phyloP scores from a whole-genome alignment of 768 basidiomycete genomes.

The Cystofilobasidium bisporidii region DNA sequence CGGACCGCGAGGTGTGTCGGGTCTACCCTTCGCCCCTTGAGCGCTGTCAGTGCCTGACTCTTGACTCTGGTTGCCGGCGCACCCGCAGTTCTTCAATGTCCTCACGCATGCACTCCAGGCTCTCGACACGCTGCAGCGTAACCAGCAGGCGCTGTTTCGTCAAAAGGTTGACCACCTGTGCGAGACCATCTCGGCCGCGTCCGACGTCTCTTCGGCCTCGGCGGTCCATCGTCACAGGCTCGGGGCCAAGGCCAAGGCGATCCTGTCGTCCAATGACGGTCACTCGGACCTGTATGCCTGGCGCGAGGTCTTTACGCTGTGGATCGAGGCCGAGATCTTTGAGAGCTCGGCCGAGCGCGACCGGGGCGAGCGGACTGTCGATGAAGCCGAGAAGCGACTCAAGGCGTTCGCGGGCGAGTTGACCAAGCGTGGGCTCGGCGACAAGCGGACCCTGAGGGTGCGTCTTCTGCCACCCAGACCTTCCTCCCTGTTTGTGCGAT shows the following conservation, averaged over 20 bases:
- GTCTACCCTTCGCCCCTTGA: background rate
- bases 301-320: slow-evolving; percentile 81
- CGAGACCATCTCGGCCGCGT: slow-evolving; percentile 34
- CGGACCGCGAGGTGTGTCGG: slow-evolving; percentile 21
- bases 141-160: slow-evolving; percentile 50
- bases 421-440: slow-evolving; percentile 50
- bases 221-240: background rate
- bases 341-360: slow-evolving; percentile 58
- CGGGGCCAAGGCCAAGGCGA: slow-evolving; percentile 16
- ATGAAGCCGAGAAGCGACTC: slow-evolving; percentile 61
- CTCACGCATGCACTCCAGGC: slow-evolving; percentile 51
- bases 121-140: slow-evolving; percentile 45
- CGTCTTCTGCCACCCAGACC: too few species aligned
- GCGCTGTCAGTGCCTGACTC: background rate
- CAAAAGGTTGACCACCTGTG: slow-evolving; percentile 47
- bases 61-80: background rate
- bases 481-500: too few species aligned
- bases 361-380: slow-evolving; percentile 54
- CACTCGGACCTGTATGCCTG: slow-evolving; percentile 69
- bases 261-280: slow-evolving; percentile 4
- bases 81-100: slow-evolving; percentile 56
- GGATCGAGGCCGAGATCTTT: slow-evolving; percentile 76
- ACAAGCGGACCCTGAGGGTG: slow-evolving; percentile 48
- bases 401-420: slow-evolving; percentile 56
- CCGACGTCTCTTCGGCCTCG: background rate